A percentile compares a stretch with the other conserved stretches of the same genome.
Evolutionary conservation across 306 rosid genomes (phyloP).

Genomic region (Cucurbita pepo): DNA sequence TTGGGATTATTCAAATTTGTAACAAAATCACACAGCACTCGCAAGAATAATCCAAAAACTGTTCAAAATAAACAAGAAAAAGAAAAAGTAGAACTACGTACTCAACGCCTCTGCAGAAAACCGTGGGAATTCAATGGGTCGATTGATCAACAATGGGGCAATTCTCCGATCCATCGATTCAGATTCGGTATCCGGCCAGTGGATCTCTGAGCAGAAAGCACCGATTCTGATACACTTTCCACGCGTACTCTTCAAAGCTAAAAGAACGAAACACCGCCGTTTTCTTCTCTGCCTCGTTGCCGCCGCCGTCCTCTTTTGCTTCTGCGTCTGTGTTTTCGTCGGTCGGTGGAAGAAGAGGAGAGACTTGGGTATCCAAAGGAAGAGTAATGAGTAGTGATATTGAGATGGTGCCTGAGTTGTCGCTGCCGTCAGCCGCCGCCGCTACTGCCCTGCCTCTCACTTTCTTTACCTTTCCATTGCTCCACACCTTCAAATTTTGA

Average conservation of each 20-base stretch:
- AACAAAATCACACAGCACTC: not conserved
- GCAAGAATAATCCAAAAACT: not conserved
- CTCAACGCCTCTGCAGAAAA: not conserved
- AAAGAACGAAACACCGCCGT: conserved; percentile 35
- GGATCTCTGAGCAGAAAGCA: conserved; percentile 42
- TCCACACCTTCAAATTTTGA: conserved; percentile 46
- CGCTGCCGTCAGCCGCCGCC: conserved; percentile 12
- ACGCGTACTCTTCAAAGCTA: conserved; percentile 73
- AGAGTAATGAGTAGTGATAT: conserved; percentile 62
- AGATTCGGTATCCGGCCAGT: conserved; percentile 42
- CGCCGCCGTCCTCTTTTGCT: not conserved
- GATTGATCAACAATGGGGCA: not conserved
- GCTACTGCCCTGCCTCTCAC: conserved; percentile 58
- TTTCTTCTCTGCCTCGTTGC: not conserved
- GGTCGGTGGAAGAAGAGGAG: conserved; percentile 26
- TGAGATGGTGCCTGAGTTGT: conserved; percentile 27
- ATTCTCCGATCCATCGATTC: not conserved
- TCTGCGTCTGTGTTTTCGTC: not conserved
- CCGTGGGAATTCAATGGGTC: not conserved
- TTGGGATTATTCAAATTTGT: not conserved
- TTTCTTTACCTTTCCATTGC: conserved; percentile 71
- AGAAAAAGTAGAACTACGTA: not conserved
- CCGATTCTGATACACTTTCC: conserved; percentile 61
- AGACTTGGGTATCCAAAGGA: conserved; percentile 40
- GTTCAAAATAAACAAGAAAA: not conserved